Evolutionary conservation across 83 land plant genomes (phyloP).

Genomic region (Picea mariana): DNA sequence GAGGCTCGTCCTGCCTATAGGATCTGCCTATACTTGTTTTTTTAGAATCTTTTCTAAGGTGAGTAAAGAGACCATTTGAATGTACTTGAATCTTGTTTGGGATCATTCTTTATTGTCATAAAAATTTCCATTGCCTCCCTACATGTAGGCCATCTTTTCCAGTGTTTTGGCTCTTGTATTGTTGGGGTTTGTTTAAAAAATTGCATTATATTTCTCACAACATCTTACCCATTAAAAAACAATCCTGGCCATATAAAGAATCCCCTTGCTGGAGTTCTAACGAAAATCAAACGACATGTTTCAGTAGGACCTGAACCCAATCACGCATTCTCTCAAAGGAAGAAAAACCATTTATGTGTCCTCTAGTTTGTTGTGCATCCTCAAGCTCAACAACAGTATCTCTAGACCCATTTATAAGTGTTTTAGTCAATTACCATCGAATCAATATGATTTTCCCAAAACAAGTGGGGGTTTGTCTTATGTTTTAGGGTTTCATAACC

Average conservation of each 20-base stretch:
- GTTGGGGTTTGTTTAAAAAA: neutral
- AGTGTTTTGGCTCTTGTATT: constrained; percentile 5
- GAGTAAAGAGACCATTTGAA: neutral
- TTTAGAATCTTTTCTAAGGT: no score
- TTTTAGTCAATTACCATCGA: neutral
- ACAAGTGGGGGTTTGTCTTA: constrained; percentile 9
- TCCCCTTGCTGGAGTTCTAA: neutral
- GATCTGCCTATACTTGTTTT: no score
- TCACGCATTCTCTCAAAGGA: neutral
- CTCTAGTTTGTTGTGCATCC: no score
- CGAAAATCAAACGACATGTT: neutral
- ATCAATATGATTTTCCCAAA: constrained; percentile 6
- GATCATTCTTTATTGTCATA: neutral
- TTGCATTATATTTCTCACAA: neutral
- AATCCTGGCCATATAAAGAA: neutral
- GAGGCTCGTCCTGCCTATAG: no score
- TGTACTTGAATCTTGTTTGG: neutral
- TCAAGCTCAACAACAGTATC: neutral
- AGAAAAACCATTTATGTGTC: neutral
- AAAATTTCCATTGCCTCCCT: neutral
- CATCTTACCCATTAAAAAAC: neutral
- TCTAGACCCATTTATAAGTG: neutral
- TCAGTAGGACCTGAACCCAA: constrained; percentile 13
- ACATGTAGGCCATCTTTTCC: neutral
- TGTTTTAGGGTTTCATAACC: constrained; percentile 3